These are phyloP conservation scores for Lasiodiplodia hormozganensis DNA, from an alignment of 2,329 filamentous ascomycete genomes.

Conservation along the genomic window DNA sequence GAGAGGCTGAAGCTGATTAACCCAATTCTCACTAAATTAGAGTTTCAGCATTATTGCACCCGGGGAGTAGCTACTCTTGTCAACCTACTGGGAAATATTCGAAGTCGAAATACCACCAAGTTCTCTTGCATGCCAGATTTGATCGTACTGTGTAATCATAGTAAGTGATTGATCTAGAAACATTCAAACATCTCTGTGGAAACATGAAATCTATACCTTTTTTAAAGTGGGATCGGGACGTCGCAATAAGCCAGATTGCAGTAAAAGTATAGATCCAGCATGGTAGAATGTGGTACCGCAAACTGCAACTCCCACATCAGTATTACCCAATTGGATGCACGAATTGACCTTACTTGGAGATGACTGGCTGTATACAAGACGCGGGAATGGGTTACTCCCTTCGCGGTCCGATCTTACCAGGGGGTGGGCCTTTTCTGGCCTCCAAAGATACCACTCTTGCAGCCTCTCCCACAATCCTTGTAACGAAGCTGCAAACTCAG, in stretches of 20 bases:
- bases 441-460: neutral
- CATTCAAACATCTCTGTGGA: neutral
- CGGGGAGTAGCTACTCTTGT: neutral
- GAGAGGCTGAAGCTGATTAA: conserved; percentile 4
- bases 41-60: neutral
- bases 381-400: neutral
- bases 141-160: neutral
- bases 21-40: conserved; percentile 11
- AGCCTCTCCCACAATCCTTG: neutral
- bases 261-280: conserved; percentile 7
- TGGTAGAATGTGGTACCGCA: conserved; percentile 5
- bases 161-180: neutral
- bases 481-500: neutral
- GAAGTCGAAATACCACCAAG: neutral
- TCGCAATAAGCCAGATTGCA: neutral
- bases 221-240: neutral
- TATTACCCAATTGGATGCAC: neutral
- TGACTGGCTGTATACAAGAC: neutral
- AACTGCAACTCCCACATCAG: neutral
- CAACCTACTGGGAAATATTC: neutral
- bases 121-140: neutral
- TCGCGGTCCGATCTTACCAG: neutral
- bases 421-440: neutral
- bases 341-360: neutral
- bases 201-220: neutral